Evolutionary conservation across 2,329 filamentous ascomycete genomes (phyloP).

Genomic region (Pseudogymnoascus sp.): DNA sequence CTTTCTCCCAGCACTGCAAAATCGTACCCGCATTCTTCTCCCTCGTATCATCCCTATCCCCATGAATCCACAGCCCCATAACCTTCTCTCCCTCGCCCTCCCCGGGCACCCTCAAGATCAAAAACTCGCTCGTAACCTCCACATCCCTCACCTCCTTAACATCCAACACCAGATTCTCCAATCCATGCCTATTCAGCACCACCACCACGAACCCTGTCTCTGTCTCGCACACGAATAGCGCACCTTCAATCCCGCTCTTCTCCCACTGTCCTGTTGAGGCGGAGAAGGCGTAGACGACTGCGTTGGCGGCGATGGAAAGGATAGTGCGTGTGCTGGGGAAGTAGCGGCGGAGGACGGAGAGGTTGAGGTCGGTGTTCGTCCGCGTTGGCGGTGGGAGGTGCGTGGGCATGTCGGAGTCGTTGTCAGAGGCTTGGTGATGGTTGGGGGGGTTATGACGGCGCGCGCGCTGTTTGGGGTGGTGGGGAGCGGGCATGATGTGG

Average conservation of each 20-base stretch:
- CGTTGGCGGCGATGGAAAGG: slow-evolving; percentile 73
- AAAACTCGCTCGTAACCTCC: slow-evolving; percentile 51
- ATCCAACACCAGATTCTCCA: slow-evolving; percentile 63
- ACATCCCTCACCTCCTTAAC: slow-evolving; percentile 54
- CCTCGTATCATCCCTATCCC: slow-evolving; percentile 39
- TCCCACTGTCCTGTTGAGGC: slow-evolving; percentile 64
- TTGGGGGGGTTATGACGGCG: slow-evolving; percentile 29
- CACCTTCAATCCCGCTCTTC: slow-evolving; percentile 77
- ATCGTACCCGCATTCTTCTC: slow-evolving; percentile 23
- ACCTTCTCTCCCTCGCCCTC: slow-evolving; percentile 32
- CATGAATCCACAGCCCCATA: slow-evolving; percentile 49
- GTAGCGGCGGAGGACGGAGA: slow-evolving; percentile 74
- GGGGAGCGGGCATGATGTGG: not conserved
- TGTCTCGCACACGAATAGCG: slow-evolving; percentile 76
- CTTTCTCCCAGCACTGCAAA: slow-evolving; percentile 25
- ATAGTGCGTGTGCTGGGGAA: slow-evolving; percentile 66
- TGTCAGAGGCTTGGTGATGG: slow-evolving; percentile 40
- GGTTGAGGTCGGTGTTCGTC: slow-evolving; percentile 79
- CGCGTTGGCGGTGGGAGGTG: slow-evolving; percentile 40
- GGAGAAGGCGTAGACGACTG: slow-evolving; percentile 76
- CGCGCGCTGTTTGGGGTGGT: slow-evolving; percentile 22
- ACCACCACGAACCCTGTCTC: slow-evolving; percentile 50
- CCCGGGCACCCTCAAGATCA: slow-evolving; percentile 39
- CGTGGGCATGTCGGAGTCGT: slow-evolving; percentile 39
- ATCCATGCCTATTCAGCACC: slow-evolving; percentile 62